Conservation (phyloP, 805 yeast species). For the Hanseniaspora lachancei region DNA sequence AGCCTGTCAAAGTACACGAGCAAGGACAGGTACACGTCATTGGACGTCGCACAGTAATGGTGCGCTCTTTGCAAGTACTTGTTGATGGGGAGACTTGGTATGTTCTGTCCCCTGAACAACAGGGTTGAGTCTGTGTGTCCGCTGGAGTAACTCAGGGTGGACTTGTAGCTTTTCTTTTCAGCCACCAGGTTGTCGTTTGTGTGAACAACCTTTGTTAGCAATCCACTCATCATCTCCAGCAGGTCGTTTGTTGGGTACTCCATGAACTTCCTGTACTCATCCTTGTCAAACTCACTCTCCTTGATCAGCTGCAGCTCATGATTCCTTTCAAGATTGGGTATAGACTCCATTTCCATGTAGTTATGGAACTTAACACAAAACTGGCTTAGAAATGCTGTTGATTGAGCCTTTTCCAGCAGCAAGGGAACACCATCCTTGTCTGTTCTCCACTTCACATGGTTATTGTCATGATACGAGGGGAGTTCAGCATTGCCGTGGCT, state of each 20-base stretch:
- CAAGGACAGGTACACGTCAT: conserved; percentile 82
- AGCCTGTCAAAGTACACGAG: conserved; percentile 81
- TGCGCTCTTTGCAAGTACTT: conserved; percentile 81
- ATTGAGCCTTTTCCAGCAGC: conserved; percentile 8
- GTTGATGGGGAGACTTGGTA: conserved; percentile 87
- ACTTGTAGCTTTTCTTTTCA: neutral
- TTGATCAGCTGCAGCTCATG: neutral
- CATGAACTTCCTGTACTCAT: conserved; percentile 14
- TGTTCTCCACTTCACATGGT: neutral
- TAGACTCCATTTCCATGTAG: neutral
- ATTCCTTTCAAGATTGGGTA: neutral
- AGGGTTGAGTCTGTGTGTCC: conserved; percentile 47
- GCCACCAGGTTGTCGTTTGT: conserved; percentile 69
- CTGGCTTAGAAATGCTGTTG: neutral
- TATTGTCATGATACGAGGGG: neutral
- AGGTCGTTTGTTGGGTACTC: conserved; percentile 71
- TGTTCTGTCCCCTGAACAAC: conserved; percentile 84
- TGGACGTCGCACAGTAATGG: conserved; percentile 96
- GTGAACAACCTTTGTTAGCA: conserved; percentile 74
- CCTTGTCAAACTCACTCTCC: conserved; percentile 13
- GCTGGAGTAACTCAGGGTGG: conserved; percentile 6
- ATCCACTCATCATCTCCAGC: conserved; percentile 69
- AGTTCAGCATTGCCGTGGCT: neutral
- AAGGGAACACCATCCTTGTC: conserved; percentile 11
- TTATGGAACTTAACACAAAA: neutral